Evolutionary conservation across 305 asterid species (phyloP).

Genomic region (Fraxinus platypoda): DNA sequence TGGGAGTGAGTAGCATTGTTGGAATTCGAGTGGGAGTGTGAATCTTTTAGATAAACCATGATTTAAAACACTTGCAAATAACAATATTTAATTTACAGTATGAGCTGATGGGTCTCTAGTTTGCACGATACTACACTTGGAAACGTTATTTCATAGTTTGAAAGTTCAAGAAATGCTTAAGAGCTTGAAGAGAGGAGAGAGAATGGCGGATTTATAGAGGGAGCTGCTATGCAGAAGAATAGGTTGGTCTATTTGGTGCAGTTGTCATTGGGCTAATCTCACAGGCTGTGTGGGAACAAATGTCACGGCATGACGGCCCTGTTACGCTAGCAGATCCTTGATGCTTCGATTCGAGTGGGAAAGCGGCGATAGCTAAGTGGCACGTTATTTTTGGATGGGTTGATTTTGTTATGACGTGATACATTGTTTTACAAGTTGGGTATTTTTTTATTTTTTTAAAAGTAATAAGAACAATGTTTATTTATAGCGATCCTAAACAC

Average conservation of each 20-base stretch:
- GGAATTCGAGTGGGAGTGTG: conserved; percentile 22
- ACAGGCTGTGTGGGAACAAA: background rate
- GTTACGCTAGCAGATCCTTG: background rate
- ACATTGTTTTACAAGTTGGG: no score
- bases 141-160: background rate
- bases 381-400: no score
- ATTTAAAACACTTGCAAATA: background rate
- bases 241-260: background rate
- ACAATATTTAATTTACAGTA: background rate
- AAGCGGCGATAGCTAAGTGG: background rate
- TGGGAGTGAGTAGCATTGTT: conserved; percentile 10
- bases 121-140: background rate
- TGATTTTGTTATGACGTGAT: no score
- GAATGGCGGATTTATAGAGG: background rate
- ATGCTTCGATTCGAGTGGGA: background rate
- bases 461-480: no score
- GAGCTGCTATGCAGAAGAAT: background rate
- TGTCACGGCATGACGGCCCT: background rate
- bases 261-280: background rate
- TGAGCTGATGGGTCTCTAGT: background rate
- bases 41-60: conserved; percentile 38
- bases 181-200: background rate
- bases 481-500: no score
- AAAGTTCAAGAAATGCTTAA: background rate
- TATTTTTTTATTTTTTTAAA: no score